These are phyloP conservation scores for Russula earlei DNA, from an alignment of 768 basidiomycete genomes.

Conservation along the genomic window DNA sequence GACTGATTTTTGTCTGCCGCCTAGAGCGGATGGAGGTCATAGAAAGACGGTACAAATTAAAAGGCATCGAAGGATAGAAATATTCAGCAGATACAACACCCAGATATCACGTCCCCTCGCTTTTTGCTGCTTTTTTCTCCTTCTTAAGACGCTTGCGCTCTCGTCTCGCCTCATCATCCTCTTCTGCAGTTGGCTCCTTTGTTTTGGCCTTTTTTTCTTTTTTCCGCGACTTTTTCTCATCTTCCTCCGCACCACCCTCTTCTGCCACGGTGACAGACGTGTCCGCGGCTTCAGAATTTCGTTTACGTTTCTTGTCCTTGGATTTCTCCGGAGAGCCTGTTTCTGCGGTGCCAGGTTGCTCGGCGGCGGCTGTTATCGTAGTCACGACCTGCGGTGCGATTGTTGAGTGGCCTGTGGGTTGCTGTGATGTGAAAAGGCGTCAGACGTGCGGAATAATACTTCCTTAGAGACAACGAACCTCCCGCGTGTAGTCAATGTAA, in stretches of 20 bases:
- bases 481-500: conserved; percentile 88
- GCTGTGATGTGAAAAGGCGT: conserved; percentile 24
- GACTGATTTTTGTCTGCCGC: too few relatives aligned
- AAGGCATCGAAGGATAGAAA: background rate
- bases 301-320: conserved; percentile 82
- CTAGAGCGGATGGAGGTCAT: background rate
- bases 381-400: conserved; percentile 23
- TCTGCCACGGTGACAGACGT: conserved; percentile 31
- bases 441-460: conserved; percentile 19
- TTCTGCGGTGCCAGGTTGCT: conserved; percentile 25
- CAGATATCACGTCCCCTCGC: conserved; percentile 25
- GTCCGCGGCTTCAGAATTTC: conserved; percentile 52
- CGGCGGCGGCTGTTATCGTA: conserved; percentile 22
- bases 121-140: conserved; percentile 50
- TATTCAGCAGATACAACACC: background rate
- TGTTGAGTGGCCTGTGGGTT: conserved; percentile 31
- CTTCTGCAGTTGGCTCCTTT: conserved; percentile 28
- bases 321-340: conserved; percentile 35
- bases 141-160: conserved; percentile 61
- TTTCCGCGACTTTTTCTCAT: conserved; percentile 47
- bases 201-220: conserved; percentile 32
- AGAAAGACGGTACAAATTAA: background rate
- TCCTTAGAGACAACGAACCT: conserved; percentile 31
- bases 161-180: conserved; percentile 50
- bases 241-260: conserved; percentile 36